These are phyloP conservation scores for Sporothrix euskadiensis DNA, from an alignment of 2,329 filamentous ascomycete genomes.

Conservation along the genomic window DNA sequence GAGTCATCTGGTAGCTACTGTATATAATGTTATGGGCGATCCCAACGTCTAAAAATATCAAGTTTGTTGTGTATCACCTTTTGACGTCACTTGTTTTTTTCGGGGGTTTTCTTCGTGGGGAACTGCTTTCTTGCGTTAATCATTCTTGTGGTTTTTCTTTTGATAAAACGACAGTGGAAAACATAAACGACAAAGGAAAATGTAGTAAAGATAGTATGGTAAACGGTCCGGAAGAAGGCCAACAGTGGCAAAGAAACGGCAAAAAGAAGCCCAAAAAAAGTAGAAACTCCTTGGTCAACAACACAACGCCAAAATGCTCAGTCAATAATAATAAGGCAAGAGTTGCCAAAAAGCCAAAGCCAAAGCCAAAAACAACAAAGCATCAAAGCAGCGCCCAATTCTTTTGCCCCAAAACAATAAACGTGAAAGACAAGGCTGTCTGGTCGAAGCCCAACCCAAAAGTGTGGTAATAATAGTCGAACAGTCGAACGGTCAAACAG, in stretches of 20 bases:
- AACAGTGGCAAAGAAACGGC: neutral
- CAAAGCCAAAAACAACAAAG: neutral
- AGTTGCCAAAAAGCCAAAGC: neutral
- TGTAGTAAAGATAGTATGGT: neutral
- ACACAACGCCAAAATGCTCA: slow-evolving; percentile 17
- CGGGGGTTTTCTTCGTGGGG: neutral
- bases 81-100: neutral
- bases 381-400: slow-evolving; percentile 1
- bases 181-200: slow-evolving; percentile 17
- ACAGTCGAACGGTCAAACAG: neutral
- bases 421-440: too few species aligned
- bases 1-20: neutral
- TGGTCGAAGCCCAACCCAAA: neutral
- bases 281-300: slow-evolving; percentile 6
- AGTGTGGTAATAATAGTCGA: neutral
- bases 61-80: neutral
- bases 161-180: neutral
- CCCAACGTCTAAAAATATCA: neutral
- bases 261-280: neutral
- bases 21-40: slow-evolving; percentile 15
- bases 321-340: neutral
- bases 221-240: neutral
- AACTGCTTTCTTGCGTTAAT: neutral
- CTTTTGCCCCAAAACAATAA: neutral
- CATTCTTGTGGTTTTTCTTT: slow-evolving; percentile 1